These are phyloP conservation scores for Aspergillus luchuensis DNA, from an alignment of 2,329 filamentous ascomycete genomes.

Conservation along the genomic window DNA sequence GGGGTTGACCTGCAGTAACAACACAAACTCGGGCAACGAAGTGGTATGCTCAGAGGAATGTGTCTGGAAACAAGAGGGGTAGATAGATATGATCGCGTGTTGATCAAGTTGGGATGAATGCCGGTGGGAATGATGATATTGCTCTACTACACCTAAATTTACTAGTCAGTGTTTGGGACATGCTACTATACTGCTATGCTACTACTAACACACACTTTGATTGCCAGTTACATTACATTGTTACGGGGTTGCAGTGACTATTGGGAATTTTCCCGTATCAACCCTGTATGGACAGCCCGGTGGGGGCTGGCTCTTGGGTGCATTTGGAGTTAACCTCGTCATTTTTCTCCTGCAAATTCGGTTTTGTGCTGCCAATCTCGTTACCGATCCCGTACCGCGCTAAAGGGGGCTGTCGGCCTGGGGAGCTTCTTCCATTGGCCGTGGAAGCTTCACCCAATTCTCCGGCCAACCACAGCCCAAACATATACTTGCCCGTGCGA, in stretches of 20 bases:
- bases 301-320: background rate
- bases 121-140: background rate
- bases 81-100: slow-evolving; percentile 1
- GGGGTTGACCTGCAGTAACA: background rate
- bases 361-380: slow-evolving; percentile 1
- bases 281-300: background rate
- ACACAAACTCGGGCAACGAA: background rate
- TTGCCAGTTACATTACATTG: background rate
- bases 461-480: slow-evolving; percentile 5
- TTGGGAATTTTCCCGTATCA: background rate
- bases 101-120: background rate
- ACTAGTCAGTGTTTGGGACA: too few relatives aligned
- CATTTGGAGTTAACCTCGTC: too few relatives aligned
- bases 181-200: too few relatives aligned
- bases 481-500: slow-evolving; percentile 6
- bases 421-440: slow-evolving; percentile 1
- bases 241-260: background rate
- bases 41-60: background rate
- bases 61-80: slow-evolving; percentile 4
- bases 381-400: slow-evolving; percentile 5
- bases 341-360: too few relatives aligned
- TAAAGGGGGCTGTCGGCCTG: background rate
- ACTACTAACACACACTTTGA: too few relatives aligned
- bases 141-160: background rate
- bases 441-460: background rate